Conservation (phyloP, 225 moss, liverwort and hornwort genomes). For the Bryoerythrophyllum caledonicum region DNA sequence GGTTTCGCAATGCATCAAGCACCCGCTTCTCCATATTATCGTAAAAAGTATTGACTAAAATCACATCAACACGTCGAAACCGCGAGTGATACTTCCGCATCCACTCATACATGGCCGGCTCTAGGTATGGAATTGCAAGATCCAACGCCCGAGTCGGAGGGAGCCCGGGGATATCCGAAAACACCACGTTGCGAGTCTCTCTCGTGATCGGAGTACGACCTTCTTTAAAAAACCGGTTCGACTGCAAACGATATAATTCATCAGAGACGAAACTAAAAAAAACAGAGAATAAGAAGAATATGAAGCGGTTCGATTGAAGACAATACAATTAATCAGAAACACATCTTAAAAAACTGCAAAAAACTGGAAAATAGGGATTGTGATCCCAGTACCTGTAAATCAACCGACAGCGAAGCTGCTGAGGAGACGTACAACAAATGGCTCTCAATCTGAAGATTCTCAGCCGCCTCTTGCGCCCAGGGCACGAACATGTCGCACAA, state of each 20-base stretch:
- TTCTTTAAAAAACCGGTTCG: conserved; percentile 10
- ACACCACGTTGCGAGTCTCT: conserved; percentile 23
- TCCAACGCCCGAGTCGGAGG: conserved; percentile 26
- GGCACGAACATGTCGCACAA: conserved; percentile 35
- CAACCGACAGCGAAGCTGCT: neutral
- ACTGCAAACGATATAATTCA: conserved; percentile 17
- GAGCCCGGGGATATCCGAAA: conserved; percentile 38
- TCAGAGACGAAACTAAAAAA: too few species aligned
- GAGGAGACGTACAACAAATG: conserved; percentile 34
- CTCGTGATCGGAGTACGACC: conserved; percentile 29
- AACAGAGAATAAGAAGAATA: too few species aligned
- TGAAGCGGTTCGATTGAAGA: too few species aligned
- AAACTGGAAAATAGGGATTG: neutral
- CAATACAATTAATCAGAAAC: too few species aligned
- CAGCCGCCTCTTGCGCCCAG: conserved; percentile 31
- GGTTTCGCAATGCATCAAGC: conserved; percentile 26
- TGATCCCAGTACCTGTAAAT: conserved; percentile 18
- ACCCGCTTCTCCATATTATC: conserved; percentile 30
- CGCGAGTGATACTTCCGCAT: neutral
- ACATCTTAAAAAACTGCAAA: too few species aligned
- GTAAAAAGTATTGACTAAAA: conserved; percentile 34
- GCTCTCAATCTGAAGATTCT: conserved; percentile 21
- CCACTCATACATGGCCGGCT: neutral
- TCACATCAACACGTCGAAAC: conserved; percentile 9
- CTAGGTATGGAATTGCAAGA: neutral